Base-by-base conservation (phyloP, 495 filamentous ascomycete species). In the Aspergillus saccharolyticus region DNA sequence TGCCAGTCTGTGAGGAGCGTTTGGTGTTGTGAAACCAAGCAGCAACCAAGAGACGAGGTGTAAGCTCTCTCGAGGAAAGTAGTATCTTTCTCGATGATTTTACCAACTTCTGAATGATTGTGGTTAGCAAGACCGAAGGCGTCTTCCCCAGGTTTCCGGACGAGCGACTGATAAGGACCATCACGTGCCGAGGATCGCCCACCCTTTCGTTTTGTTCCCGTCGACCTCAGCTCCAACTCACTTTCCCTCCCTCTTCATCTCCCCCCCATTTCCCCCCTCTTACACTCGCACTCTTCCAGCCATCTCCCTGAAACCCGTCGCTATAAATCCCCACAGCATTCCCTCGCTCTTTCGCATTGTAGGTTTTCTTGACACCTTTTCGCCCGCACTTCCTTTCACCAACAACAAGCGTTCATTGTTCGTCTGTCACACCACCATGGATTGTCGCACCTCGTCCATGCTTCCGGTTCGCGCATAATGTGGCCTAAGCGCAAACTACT, bases 381-480 rank as follows among this genome's bases (percentile, higher is more conserved):
- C 12, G 6, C 6, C 33, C 33, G 33, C 10, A 39, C 33, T 18
- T 42, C 42, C 39, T 47, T 42, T 17, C 20, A n/a, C n/a, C 28
- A 9, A 7, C 55, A 14, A 49, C 53, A 3, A 8, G 10, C 33
- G 20, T 45, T 47, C 18, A 22, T 56, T 49, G 39, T 43, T 52
- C 42, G 25, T 21, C 22, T 44, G 25, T 28, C 12, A 53, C 44
- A 53, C 22, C 60, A 60, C 22, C 56, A 69, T 69, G 66, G 56
- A 19, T 44, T 52, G 17, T 54, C 22, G 18, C 39, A 56, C 47
- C 42, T 56, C 56, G 8, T 15, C 59, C 16, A 30, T 48, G 44
- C 50, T 60, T 44, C 49, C 55, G 58, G 54, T 54, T 49, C 60
- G 63, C 58, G 66, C 65, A 68, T 66, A 63, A 66, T 69, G 64